Evolutionary conservation across 1,139 yeast species (phyloP).

Genomic region (Pichia sp.): DNA sequence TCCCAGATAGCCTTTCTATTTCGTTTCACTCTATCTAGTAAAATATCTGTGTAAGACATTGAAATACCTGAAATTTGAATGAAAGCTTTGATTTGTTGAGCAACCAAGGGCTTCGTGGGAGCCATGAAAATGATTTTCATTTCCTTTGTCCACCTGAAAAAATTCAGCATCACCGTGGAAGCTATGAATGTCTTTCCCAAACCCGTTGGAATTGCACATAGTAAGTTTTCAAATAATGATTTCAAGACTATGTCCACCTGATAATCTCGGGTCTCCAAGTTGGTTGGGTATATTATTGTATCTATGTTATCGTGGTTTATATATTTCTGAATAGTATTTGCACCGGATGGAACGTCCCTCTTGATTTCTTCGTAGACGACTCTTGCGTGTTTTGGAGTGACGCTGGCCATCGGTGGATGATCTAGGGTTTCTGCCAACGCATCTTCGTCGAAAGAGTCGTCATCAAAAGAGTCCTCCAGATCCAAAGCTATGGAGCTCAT

Average conservation of each 20-base stretch:
- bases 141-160: conserved; percentile 75
- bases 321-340: background rate
- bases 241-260: conserved; percentile 75
- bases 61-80: conserved; percentile 84
- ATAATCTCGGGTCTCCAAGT: conserved; percentile 78
- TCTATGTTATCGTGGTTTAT: conserved; percentile 38
- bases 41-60: conserved; percentile 68
- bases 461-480: conserved; percentile 6
- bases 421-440: background rate
- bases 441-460: conserved; percentile 4
- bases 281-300: conserved; percentile 78
- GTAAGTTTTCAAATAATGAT: conserved; percentile 67
- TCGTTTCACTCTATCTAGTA: conserved; percentile 65
- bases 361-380: conserved; percentile 29
- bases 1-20: conserved; percentile 75
- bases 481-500: background rate
- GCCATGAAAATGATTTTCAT: conserved; percentile 85
- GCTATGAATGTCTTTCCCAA: conserved; percentile 97
- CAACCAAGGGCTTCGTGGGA: conserved; percentile 95
- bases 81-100: conserved; percentile 95
- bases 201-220: conserved; percentile 96
- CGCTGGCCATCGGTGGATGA: background rate
- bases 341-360: conserved; percentile 25
- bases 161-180: conserved; percentile 88
- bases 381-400: conserved; percentile 8